Evolutionary conservation across 441 rosid genomes (phyloP).

Genomic region (Gossypium trilobum): DNA sequence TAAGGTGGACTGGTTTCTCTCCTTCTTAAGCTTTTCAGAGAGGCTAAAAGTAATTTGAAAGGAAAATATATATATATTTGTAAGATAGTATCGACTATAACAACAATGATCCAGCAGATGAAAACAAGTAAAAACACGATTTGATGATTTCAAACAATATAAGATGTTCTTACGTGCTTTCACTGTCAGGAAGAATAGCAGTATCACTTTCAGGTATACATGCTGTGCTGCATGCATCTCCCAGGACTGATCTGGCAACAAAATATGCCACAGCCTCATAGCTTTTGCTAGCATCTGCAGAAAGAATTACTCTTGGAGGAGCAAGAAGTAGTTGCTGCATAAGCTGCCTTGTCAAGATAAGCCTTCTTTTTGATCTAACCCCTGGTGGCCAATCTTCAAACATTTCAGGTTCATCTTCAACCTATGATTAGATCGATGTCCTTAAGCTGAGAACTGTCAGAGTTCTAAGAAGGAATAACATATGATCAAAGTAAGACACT

Average conservation of each 20-base stretch:
- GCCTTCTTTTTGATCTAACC: slow-evolving; percentile 61
- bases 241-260: slow-evolving; percentile 50
- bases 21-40: slow-evolving; percentile 30
- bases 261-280: slow-evolving; percentile 44
- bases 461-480: neutral
- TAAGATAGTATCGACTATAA: neutral
- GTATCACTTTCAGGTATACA: slow-evolving; percentile 27
- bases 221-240: slow-evolving; percentile 54
- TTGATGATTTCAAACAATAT: neutral
- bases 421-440: slow-evolving; percentile 32
- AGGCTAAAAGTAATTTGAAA: slow-evolving; percentile 29
- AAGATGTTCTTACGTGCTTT: slow-evolving; percentile 41
- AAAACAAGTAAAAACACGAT: neutral
- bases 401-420: slow-evolving; percentile 43
- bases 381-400: slow-evolving; percentile 34
- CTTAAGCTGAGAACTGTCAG: slow-evolving; percentile 13
- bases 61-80: neutral
- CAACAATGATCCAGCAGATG: neutral
- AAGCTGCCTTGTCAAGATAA: slow-evolving; percentile 58
- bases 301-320: slow-evolving; percentile 36
- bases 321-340: slow-evolving; percentile 63
- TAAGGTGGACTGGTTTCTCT: slow-evolving; percentile 30
- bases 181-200: slow-evolving; percentile 21
- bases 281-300: slow-evolving; percentile 38
- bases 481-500: slow-evolving; percentile 5